These are phyloP conservation scores for Zopfia rhizophila DNA, from an alignment of 2,329 filamentous ascomycete genomes.

Conservation along the genomic window DNA sequence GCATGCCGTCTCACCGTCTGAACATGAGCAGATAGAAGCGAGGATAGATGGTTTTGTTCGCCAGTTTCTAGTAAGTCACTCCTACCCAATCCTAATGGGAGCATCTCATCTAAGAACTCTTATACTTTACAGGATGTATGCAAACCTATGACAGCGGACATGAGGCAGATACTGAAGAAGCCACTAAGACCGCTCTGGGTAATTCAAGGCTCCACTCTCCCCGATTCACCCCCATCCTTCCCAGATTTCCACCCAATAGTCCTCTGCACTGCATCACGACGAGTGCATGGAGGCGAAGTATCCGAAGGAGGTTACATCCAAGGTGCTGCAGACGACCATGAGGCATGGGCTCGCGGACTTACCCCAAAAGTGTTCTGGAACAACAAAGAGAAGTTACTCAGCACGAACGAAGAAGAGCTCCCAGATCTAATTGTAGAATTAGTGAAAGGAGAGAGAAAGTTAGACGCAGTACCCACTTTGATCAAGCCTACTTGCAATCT, in stretches of 20 bases:
- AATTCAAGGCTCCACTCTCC: conserved; percentile 70
- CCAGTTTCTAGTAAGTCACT: conserved; percentile 57
- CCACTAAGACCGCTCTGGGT: conserved; percentile 84
- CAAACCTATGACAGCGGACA: conserved; percentile 65
- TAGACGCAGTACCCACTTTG: conserved; percentile 43
- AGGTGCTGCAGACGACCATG: conserved; percentile 92
- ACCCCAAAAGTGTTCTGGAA: conserved; percentile 84
- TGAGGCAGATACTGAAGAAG: conserved; percentile 70
- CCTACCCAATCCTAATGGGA: too few species aligned
- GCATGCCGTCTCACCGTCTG: conserved; percentile 76
- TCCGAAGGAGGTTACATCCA: conserved; percentile 85
- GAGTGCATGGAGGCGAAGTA: conserved; percentile 74
- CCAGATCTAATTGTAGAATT: conserved; percentile 61
- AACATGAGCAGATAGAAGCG: conserved; percentile 80
- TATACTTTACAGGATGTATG: conserved; percentile 60
- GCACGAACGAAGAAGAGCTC: conserved; percentile 72
- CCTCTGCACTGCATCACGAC: conserved; percentile 84
- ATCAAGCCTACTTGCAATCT: conserved; percentile 55
- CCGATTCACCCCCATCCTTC: conserved; percentile 60
- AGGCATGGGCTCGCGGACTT: conserved; percentile 88
- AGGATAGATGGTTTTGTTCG: conserved; percentile 67
- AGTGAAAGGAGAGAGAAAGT: conserved; percentile 32
- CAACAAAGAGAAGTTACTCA: conserved; percentile 69
- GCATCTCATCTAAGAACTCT: conserved; percentile 11
- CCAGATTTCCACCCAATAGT: conserved; percentile 76